Evolutionary conservation across 148 eudicot species (phyloP), one percentile per base, ranked within the genome.

Genomic region (Dianthus caryophyllus): DNA sequence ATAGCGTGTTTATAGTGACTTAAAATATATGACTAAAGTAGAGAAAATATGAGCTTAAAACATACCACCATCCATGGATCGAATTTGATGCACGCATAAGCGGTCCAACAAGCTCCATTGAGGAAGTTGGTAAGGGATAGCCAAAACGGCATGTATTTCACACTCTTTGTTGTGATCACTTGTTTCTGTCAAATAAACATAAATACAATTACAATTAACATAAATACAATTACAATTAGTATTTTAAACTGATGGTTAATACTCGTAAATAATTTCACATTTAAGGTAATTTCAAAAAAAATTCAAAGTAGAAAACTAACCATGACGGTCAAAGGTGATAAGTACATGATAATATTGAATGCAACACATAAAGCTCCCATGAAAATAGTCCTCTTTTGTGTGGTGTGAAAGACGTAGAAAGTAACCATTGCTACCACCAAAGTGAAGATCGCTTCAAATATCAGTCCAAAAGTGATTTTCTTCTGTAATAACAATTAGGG

Each of bases 101-200:
- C 56, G 17, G 79, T 63, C 97, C 98, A 94, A 7, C 80, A 50
- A 33, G 58, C 17, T 2, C 90, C 88, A 70, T 94, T 94, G 1
- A 68, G 51, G 59, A 94, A 84, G 78, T 65, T 79, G 14, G 96
- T 80, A 0, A 85, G 69, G 15, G 98, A 83, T 31, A 93, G 46
- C 55, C 49, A 68, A 16, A 89, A 82, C 0, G 98, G 98, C 97
- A 88, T 86, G 84, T 65, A 94, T 59, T 81, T 88, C 1, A 94
- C 98, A 48, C 92, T 94, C 78, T 84, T 90, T 2, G 95, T 87
- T 74, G 17, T 74, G 9, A 90, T 80, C 20, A 90, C 97, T 29
- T 27, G 48, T 17, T 61, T 47, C 96, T 91, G 82, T 26, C 43
- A 30, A 12, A 18, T 27, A 56, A 11, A 13, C 15, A 74, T 17